Evolutionary conservation across 2,329 filamentous ascomycete genomes (phyloP).

Genomic region (Arthrobotrys sphaeroides): DNA sequence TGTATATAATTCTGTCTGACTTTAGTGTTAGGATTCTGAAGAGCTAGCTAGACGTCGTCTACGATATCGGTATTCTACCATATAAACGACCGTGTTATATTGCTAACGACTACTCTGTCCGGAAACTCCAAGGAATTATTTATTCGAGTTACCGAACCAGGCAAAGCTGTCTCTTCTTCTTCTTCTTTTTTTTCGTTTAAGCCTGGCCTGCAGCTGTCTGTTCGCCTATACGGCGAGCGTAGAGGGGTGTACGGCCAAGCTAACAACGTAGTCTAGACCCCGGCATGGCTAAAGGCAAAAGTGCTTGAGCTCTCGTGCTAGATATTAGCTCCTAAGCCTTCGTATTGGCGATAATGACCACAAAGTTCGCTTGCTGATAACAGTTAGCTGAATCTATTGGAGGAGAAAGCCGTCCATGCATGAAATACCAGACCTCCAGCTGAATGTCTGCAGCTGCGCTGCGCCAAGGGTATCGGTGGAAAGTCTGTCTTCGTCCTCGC

Average conservation of each 20-base stretch:
- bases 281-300: not conserved
- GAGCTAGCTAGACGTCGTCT: slow-evolving; percentile 42
- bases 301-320: slow-evolving; percentile 1
- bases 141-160: slow-evolving; percentile 40
- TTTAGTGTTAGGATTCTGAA: slow-evolving; percentile 3
- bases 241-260: not conserved
- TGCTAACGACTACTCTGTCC: slow-evolving; percentile 23
- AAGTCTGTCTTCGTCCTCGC: not conserved
- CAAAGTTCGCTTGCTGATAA: slow-evolving; percentile 28
- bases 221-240: slow-evolving; percentile 7
- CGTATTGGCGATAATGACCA: slow-evolving; percentile 17
- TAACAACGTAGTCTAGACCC: slow-evolving; percentile 8
- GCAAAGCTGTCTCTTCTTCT: slow-evolving; percentile 10
- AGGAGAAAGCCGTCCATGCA: slow-evolving; percentile 8
- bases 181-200: not conserved
- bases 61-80: slow-evolving; percentile 39
- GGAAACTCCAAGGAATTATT: slow-evolving; percentile 46
- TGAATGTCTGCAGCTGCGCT: slow-evolving; percentile 21
- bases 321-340: not conserved
- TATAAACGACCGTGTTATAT: slow-evolving; percentile 25
- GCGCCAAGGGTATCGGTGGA: slow-evolving; percentile 22
- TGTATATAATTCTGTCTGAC: slow-evolving; percentile 10
- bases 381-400: slow-evolving; percentile 14
- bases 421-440: slow-evolving; percentile 26
- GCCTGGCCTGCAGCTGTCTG: slow-evolving; percentile 5